Evolutionary conservation across 2,329 filamentous ascomycete species (phyloP).

Genomic region (Colletotrichum sublineola): DNA sequence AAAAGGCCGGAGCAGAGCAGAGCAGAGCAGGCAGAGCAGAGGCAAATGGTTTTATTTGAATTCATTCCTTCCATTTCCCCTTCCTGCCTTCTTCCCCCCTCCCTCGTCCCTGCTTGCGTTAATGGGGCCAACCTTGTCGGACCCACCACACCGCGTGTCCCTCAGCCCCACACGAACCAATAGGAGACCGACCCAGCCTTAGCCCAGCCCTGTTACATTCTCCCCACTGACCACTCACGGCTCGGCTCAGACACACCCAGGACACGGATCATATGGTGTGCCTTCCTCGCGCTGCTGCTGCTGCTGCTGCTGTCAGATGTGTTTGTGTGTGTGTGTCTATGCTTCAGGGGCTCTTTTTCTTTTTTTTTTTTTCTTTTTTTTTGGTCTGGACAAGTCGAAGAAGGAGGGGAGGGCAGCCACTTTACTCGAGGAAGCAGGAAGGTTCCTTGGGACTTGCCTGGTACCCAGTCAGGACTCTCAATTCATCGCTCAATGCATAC

Average conservation of each 20-base stretch:
- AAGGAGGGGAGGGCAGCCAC: neutral
- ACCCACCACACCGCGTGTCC: slow-evolving; percentile 19
- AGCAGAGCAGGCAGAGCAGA: neutral
- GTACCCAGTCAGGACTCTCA: neutral
- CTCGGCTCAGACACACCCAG: slow-evolving; percentile 14
- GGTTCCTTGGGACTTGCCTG: too few relatives aligned
- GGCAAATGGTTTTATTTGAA: slow-evolving; percentile 20
- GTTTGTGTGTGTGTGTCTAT: neutral
- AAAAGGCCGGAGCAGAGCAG: neutral
- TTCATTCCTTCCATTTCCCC: slow-evolving; percentile 3
- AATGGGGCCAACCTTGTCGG: slow-evolving; percentile 19
- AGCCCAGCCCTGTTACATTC: slow-evolving; percentile 25
- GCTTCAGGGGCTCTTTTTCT: slow-evolving; percentile 41
- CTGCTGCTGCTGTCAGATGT: neutral
- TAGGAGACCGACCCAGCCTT: slow-evolving; percentile 13
- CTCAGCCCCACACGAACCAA: neutral
- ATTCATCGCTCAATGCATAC: neutral
- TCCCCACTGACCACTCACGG: slow-evolving; percentile 26
- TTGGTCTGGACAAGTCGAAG: slow-evolving; percentile 24
- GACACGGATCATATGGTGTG: slow-evolving; percentile 11
- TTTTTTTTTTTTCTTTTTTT: slow-evolving; percentile 31
- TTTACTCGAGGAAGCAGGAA: neutral
- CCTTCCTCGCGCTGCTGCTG: slow-evolving; percentile 19
- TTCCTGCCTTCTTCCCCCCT: neutral
- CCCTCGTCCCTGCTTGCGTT: slow-evolving; percentile 22